phyloP scores from a whole-genome alignment of 1,139 yeast genomes.

The Candida tropicalis region DNA sequence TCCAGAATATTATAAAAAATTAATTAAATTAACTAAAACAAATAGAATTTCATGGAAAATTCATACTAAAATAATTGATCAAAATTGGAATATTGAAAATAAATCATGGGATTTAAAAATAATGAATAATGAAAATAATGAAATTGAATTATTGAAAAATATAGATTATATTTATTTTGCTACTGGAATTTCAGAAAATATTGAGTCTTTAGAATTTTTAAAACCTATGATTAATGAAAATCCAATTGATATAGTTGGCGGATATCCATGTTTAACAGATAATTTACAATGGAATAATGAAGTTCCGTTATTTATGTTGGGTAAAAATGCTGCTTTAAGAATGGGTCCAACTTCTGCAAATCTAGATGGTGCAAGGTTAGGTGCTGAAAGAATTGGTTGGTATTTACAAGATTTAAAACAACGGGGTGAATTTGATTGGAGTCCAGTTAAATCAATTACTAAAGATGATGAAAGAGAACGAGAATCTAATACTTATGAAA shows the following conservation, averaged over 20 bases:
- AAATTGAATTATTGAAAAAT: slow-evolving; percentile 9
- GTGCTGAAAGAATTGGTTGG: slow-evolving; percentile 52
- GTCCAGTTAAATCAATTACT: slow-evolving; percentile 8
- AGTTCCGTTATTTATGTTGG: slow-evolving; percentile 45
- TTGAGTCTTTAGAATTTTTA: slow-evolving; percentile 33
- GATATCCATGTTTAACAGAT: slow-evolving; percentile 49
- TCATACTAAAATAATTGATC: slow-evolving; percentile 25
- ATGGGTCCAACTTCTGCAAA: slow-evolving; percentile 55
- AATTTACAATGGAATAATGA: slow-evolving; percentile 45
- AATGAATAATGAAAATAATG: slow-evolving; percentile 11
- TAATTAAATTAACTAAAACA: slow-evolving; percentile 30
- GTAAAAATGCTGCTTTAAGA: slow-evolving; percentile 46
- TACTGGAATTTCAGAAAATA: slow-evolving; percentile 42
- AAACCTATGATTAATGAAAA: slow-evolving; percentile 25
- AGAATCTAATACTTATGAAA: slow-evolving; percentile 21
- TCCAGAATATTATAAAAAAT: slow-evolving; percentile 44
- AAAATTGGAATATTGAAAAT: slow-evolving; percentile 24
- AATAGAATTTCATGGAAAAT: slow-evolving; percentile 31
- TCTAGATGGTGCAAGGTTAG: slow-evolving; percentile 49
- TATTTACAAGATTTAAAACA: slow-evolving; percentile 30
- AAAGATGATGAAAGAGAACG: slow-evolving; percentile 1
- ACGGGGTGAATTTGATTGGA: slow-evolving; percentile 30
- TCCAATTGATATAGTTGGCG: slow-evolving; percentile 36
- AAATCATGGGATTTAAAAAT: slow-evolving; percentile 23
- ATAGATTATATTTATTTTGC: slow-evolving; percentile 47